A percentile compares a stretch with the other conserved stretches of the same genome.
Evolutionary conservation across 345 rosid genomes (phyloP).

Genomic region (Angophora floribunda): DNA sequence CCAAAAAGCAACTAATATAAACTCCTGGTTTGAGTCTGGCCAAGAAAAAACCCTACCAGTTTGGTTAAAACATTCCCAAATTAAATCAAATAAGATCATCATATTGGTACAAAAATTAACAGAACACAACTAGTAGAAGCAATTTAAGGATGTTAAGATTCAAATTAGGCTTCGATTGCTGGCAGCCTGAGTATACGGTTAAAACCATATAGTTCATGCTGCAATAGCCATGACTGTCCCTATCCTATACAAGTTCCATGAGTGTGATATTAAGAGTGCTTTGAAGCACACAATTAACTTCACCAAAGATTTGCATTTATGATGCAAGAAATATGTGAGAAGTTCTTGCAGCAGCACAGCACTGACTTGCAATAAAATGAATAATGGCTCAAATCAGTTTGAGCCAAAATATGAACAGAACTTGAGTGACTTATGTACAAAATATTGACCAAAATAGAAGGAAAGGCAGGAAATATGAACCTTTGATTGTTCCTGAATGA

Average conservation of each 20-base stretch:
- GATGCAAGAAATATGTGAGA: neutral
- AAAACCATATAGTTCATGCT: neutral
- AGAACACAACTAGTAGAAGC: neutral
- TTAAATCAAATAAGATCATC: neutral
- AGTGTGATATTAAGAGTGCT: neutral
- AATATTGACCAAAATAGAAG: neutral
- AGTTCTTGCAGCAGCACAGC: neutral
- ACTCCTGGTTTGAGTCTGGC: neutral
- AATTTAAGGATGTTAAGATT: neutral
- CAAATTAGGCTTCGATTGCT: neutral
- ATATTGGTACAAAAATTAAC: neutral
- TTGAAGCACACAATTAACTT: neutral
- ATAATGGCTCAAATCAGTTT: neutral
- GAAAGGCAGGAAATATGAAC: conserved; percentile 2
- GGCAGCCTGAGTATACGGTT: neutral
- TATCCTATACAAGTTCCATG: neutral
- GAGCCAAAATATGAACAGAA: neutral
- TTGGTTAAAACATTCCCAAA: neutral
- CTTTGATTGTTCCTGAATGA: conserved; percentile 51
- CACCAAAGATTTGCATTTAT: neutral
- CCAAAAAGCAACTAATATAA: neutral
- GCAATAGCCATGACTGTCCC: neutral
- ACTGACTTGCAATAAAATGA: neutral
- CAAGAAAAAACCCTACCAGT: neutral
- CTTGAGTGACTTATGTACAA: neutral